These are phyloP conservation scores for Fraxinus sp. DNA, from an alignment of 305 asterid genomes.

Conservation along the genomic window DNA sequence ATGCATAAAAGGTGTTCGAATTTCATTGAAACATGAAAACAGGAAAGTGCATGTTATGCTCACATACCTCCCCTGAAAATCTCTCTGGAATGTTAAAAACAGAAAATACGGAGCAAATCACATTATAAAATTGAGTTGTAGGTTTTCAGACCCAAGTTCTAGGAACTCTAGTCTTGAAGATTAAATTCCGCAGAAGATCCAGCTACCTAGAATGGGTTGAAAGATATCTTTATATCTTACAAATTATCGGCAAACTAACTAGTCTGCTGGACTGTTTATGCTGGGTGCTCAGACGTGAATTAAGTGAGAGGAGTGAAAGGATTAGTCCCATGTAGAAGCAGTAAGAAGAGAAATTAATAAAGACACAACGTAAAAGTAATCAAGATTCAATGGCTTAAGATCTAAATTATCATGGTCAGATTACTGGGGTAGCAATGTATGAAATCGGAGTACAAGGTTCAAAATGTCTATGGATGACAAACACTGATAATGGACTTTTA, in stretches of 20 bases:
- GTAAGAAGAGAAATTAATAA: background rate
- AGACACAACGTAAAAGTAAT: background rate
- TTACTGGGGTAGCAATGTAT: background rate
- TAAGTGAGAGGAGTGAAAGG: background rate
- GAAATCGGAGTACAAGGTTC: background rate
- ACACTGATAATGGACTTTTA: background rate
- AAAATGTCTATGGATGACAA: background rate
- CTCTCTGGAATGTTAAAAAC: background rate
- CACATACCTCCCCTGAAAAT: background rate
- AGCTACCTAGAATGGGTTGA: background rate
- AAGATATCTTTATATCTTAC: background rate
- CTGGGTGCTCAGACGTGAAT: background rate
- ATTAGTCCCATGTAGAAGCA: background rate
- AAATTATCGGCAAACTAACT: background rate
- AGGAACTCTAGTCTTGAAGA: background rate
- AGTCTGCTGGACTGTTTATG: background rate
- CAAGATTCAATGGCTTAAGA: background rate
- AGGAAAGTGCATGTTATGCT: background rate
- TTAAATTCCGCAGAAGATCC: background rate
- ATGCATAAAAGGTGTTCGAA: background rate
- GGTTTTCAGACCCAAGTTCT: background rate
- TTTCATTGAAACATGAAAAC: background rate
- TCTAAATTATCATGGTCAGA: background rate
- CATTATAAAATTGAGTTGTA: background rate
- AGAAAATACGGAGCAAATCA: background rate